Evolutionary conservation across 2,329 filamentous ascomycete species (phyloP).

Genomic region (Xylariaceae sp.): DNA sequence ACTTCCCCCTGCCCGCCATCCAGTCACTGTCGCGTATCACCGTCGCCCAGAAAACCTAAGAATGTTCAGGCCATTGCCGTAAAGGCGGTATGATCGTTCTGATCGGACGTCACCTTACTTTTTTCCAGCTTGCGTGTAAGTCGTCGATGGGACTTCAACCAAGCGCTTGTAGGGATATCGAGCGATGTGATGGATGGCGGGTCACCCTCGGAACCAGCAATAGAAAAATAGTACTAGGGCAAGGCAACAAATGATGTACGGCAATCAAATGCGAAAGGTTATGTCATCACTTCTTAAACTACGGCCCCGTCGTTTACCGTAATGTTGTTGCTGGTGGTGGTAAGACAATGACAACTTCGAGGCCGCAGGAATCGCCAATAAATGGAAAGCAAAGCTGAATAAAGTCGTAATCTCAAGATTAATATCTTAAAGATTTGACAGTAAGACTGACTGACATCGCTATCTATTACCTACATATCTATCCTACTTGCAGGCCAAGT

Average conservation of each 20-base stretch:
- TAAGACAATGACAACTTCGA: background rate
- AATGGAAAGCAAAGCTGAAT: background rate
- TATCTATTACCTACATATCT: background rate
- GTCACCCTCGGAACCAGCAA: background rate
- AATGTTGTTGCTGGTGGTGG: background rate
- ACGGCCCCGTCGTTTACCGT: background rate
- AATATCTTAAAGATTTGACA: background rate
- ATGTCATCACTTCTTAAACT: background rate
- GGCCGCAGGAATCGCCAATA: background rate
- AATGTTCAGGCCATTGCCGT: too few relatives aligned
- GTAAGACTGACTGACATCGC: background rate
- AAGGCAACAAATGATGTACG: conserved; percentile 4
- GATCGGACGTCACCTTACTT: conserved; percentile 11
- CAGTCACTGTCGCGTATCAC: conserved; percentile 9
- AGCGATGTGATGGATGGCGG: background rate
- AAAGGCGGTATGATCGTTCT: conserved; percentile 18
- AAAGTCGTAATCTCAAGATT: background rate
- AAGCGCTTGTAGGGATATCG: background rate
- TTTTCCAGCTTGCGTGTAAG: conserved; percentile 6
- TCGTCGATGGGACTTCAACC: conserved; percentile 1
- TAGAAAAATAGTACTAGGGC: background rate
- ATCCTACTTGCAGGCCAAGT: too few relatives aligned
- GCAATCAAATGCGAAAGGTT: conserved; percentile 8
- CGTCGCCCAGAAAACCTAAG: conserved; percentile 14
- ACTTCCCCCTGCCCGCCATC: background rate